These are phyloP conservation scores for Wickerhamiella qilinensis DNA, from an alignment of 805 yeast genomes.

Conservation along the genomic window DNA sequence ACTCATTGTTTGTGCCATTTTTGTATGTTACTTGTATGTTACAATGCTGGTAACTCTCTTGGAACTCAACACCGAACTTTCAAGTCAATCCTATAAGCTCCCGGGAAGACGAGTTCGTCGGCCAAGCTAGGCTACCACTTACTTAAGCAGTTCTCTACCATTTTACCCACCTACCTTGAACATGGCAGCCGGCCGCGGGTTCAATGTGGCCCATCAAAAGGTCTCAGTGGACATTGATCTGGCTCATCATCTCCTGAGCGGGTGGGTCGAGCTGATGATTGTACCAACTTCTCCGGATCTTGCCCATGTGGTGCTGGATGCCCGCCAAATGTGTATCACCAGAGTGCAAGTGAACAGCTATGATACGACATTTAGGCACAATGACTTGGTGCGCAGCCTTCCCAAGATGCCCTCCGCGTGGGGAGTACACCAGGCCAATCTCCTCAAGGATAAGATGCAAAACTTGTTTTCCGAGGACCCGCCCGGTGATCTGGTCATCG, in stretches of 20 bases:
- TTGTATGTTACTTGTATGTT: too few relatives aligned
- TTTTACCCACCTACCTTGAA: too few relatives aligned
- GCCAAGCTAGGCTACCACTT: too few relatives aligned
- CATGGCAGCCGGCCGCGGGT: conserved; percentile 18
- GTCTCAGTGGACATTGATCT: conserved; percentile 69
- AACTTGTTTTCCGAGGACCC: conserved; percentile 32
- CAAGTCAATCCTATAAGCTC: too few relatives aligned
- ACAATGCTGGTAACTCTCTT: too few relatives aligned
- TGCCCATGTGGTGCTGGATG: conserved; percentile 53
- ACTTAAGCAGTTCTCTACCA: too few relatives aligned
- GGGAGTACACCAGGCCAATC: conserved; percentile 15
- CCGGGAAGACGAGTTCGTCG: too few relatives aligned
- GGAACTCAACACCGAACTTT: too few relatives aligned
- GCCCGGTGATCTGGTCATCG: conserved; percentile 46
- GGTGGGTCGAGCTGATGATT: conserved; percentile 70
- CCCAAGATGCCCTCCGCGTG: conserved; percentile 16
- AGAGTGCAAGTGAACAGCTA: conserved; percentile 51
- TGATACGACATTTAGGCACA: conserved; percentile 36
- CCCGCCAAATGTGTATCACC: conserved; percentile 45
- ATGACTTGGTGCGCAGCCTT: conserved; percentile 33
- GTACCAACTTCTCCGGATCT: conserved; percentile 51
- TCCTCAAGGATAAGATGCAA: conserved; percentile 11
- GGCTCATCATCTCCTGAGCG: conserved; percentile 38
- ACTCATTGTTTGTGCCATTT: too few relatives aligned
- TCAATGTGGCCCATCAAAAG: conserved; percentile 71